Evolutionary conservation across 306 rosid species (phyloP).

Genomic region (Fragaria iinumae): DNA sequence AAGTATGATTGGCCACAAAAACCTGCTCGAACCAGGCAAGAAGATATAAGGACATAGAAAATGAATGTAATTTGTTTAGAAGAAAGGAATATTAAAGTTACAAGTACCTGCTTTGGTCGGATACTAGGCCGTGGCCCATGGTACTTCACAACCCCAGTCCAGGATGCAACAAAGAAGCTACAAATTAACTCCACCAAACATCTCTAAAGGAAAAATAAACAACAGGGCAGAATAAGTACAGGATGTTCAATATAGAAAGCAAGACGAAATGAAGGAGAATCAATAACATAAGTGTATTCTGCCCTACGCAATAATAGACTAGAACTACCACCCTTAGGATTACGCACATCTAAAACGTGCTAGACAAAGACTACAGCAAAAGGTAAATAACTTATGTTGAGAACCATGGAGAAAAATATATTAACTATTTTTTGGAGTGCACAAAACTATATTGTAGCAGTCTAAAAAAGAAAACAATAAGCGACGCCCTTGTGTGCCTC

Average conservation of each 20-base stretch:
- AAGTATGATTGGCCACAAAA: constrained; percentile 94
- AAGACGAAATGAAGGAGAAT: constrained; percentile 8
- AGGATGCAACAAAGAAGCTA: constrained; percentile 96
- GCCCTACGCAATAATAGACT: not conserved
- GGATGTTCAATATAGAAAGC: not conserved
- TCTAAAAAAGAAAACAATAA: not conserved
- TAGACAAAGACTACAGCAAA: not conserved
- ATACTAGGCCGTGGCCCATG: constrained; percentile 96
- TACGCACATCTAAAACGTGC: not conserved
- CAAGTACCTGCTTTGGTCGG: constrained; percentile 78
- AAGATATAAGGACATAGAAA: constrained; percentile 16
- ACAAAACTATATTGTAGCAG: not conserved
- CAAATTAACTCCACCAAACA: constrained; percentile 90
- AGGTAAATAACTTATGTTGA: not conserved
- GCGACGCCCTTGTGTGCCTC: too few species aligned
- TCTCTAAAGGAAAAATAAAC: constrained; percentile 54
- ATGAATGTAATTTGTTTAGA: constrained; percentile 11
- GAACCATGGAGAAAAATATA: not conserved
- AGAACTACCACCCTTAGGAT: not conserved
- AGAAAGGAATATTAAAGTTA: not conserved
- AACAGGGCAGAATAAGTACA: not conserved
- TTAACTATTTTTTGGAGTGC: not conserved
- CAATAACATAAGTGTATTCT: not conserved
- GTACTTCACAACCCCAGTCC: constrained; percentile 99
- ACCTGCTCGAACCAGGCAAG: constrained; percentile 51